Conservation (phyloP, 345 rosid genomes). For the Citrus mangshanensis region DNA sequence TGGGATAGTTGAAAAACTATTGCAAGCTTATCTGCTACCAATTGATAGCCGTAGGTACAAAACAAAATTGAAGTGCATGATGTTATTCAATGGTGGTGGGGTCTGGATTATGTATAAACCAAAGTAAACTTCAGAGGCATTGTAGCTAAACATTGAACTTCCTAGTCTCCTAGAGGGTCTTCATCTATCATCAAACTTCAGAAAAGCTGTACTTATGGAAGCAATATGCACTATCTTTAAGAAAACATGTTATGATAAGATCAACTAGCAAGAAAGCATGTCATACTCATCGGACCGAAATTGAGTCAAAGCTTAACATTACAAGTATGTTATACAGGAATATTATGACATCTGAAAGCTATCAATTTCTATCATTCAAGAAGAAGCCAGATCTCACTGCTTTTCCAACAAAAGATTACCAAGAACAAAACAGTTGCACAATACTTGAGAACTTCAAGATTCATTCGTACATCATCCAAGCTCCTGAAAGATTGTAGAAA, state of each 20-base stretch:
- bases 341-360: no score
- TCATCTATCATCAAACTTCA: background rate
- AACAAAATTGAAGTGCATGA: background rate
- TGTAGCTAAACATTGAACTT: background rate
- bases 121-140: no score
- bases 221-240: background rate
- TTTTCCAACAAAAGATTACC: no score
- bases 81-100: background rate
- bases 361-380: no score
- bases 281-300: background rate
- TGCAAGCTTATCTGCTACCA: background rate
- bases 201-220: background rate
- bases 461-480: no score
- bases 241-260: background rate
- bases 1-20: background rate
- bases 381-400: no score
- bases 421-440: no score
- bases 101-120: background rate
- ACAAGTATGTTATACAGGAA: no score
- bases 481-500: no score
- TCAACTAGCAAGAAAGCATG: background rate
- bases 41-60: background rate
- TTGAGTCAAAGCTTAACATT: no score
- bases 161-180: background rate
- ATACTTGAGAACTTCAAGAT: no score